Base-by-base conservation (phyloP, 306 rosid species). In the Carpinus fangiana region DNA sequence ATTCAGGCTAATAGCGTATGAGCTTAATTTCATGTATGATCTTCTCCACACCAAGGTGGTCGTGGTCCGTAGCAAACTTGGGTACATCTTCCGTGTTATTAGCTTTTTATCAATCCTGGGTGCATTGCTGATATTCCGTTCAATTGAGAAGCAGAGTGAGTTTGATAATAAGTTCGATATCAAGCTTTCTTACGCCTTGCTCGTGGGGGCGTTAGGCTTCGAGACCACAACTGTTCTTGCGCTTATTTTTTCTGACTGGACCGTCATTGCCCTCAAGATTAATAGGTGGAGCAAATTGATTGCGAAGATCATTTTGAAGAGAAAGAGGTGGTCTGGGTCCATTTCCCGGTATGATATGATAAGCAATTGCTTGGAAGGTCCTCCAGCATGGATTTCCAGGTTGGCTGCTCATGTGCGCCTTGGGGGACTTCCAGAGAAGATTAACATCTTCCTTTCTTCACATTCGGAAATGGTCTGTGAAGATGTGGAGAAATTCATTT, bases 11-110 rank as follows among this genome's bases (percentile, higher is more conserved):
- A 28, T 83, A 14, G 86, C 74, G 70, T 74, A 50, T 34, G 86
- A 83, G 77, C 80, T 83, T 34, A 41, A 54, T 34, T 83, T 83
- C 80, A 74, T 78, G 36, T 83, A 74, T 53, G 80, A 83, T 12
- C 77, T 78, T 45, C 83, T 83, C 54, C 82, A 78, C 79, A 78
- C 86, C 64, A 83, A 83, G 78, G 73, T 28, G 7, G 70, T 56
- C 18, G 82, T 82, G 2, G 50, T 21, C 0, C 78, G 31, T 2
- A 1, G 9, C 73, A 8, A 2, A 20, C 20, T 48, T n/a, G 85
- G 85, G 3, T 77, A 55, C 72, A 0, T 55, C 2, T 75, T 82
- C 3, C 79, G 79, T 21, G 21, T 57, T 10, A 0, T 75, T 10
- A 16, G 72, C 73, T 55, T 73, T 60, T 18, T 21, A 6, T 28